A percentile compares a stretch with the other conserved stretches of the same genome.
Conservation (phyloP, 441 rosid genomes). For the Hura crepitans region DNA sequence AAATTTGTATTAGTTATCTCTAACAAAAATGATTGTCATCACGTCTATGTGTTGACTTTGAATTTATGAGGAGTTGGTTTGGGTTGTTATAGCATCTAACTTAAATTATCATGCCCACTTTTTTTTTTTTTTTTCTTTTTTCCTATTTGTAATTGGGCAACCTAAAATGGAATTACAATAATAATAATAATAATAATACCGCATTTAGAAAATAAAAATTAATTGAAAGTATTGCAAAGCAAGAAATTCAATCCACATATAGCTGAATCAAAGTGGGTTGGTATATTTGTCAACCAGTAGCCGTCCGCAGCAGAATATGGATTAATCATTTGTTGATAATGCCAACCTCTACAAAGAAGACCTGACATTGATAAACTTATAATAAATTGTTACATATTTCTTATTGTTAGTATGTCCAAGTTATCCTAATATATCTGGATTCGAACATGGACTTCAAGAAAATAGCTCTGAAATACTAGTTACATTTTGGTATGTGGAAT, state of each 20-base stretch:
- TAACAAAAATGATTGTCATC: conserved; percentile 14
- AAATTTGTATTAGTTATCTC: conserved; percentile 11
- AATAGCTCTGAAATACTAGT: too few species aligned
- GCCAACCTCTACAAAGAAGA: too few species aligned
- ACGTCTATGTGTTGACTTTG: conserved; percentile 11
- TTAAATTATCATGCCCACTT: background rate
- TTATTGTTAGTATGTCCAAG: too few species aligned
- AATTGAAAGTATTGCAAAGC: background rate
- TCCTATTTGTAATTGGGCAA: background rate
- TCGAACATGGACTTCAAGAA: too few species aligned
- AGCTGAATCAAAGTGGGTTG: background rate
- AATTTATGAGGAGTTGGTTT: conserved; percentile 11
- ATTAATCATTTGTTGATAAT: background rate
- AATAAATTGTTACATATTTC: too few species aligned
- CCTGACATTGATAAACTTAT: too few species aligned
- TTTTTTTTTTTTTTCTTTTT: background rate
- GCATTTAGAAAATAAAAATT: background rate
- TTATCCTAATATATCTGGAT: too few species aligned
- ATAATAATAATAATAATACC: too few species aligned
- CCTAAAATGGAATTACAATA: too few species aligned
- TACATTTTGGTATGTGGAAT: too few species aligned
- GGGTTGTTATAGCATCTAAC: conserved; percentile 11
- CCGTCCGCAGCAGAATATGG: background rate
- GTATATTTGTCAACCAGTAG: background rate
- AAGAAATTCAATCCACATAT: background rate